Base-by-base conservation (phyloP, 2,329 filamentous ascomycete genomes). In the Botrytis sinoallii region DNA sequence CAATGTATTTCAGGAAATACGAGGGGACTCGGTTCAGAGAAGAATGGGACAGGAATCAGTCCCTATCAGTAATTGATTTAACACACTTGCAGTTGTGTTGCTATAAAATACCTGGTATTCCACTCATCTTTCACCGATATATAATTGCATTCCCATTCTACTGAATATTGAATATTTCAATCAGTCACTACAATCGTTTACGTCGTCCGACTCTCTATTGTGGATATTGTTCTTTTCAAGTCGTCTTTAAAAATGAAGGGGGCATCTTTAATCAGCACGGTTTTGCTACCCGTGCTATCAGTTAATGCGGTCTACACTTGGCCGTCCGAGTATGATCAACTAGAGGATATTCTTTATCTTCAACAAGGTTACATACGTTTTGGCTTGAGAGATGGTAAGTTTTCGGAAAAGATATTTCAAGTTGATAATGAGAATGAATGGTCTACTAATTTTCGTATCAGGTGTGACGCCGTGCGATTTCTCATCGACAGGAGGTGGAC, bases 321-420 rank as follows among this genome's bases (percentile, higher is more conserved):
- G 66, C 66, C 66, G 12, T 69, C 66, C 9, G 12, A 57, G 38
- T 69, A 69, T 29, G 66, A 69, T 32, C 18, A 32, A 6, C 4
- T 69, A 0, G 66, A 69, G 3, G 66, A 69, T 10, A 16, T 32
- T 32, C 48, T 69, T 1, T 69, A 69, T 42, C n/a, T 59, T 25
- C 66, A 69, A n/a, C 9, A 29, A 1, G 66, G 66, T 44, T 69
- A 12, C 16, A 29, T 32, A 20, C 35, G 7, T 9, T 7, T 1
- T 32, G 66, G 66, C 7, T 32, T 69, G 14, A 69, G 48, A 32
- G 66, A 69, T 6, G 66, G 66, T 69, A 32, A 69, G 66, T 57
- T n/a, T 6, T 42, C 0, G 16, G 14, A 9, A 22, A 38, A 18
- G n/a, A 42, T 9, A 32, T 40, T 14, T 32, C 16, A 6, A 48